Evolutionary conservation across 768 basidiomycete species (phyloP), one percentile per base, ranked within the genome.

Genomic region (Russula sp.): DNA sequence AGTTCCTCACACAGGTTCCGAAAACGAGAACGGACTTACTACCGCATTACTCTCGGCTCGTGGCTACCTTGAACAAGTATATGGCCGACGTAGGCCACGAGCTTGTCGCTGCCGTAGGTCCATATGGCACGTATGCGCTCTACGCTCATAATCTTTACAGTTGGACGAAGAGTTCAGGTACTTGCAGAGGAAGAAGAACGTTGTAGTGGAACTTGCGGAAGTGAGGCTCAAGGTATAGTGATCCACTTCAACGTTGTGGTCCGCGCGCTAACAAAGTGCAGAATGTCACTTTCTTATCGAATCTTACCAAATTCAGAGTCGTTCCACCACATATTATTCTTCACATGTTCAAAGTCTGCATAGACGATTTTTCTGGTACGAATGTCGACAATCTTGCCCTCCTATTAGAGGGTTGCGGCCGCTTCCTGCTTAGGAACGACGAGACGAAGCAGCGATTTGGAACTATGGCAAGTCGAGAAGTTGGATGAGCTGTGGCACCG

Each of bases 101-200:
- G 18, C 76, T 98, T 6, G 83, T 98, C 18, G 81, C 85, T 42
- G 77, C 84, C 67, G 94, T 98, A 69, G 73, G 91, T 61, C 8
- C 16, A 27, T 31, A 45, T 4, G 34, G 49, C 5, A 44, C 31
- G 11, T 39, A 34, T 55, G 37, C 13, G 42, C 3, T 4, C 64
- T 58, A 47, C 3, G 50, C 59, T 65, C 48, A 63, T 32, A 9
- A 10, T 50, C 27, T 54, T 27, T 40, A 31, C 69, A 97, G 95
- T 82, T 99, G 57, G 95, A 98, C 68, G 96, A 98, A 68, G 96
- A 98, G 72, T 95, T 98, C 72, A 84, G 92, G 8, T 99, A 98
- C 70, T 77, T 99, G 13, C 96, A 98, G 70, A 80, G 88, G 59
- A 98, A 98, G 78, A 94, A 92, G 76, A 93, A 91, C 54, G 86